These are phyloP conservation scores for Galeopsis tetrahit DNA, from an alignment of 257 asterid genomes.

Conservation along the genomic window DNA sequence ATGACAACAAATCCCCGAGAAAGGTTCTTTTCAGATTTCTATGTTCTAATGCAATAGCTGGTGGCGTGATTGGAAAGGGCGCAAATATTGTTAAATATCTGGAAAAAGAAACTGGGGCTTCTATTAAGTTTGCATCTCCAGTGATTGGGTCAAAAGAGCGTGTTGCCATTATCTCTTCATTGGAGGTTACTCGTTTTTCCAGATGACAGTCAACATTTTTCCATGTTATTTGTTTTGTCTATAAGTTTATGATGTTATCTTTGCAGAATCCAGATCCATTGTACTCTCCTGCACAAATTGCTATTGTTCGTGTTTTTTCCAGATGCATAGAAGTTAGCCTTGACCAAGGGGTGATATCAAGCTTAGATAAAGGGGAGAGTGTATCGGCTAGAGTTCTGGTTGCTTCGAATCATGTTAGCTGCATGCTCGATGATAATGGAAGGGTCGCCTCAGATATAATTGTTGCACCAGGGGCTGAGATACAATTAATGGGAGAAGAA, in stretches of 20 bases:
- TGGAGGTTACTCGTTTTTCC: constrained; percentile 46
- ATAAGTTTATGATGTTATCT: constrained; percentile 25
- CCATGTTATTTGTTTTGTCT: constrained; percentile 8
- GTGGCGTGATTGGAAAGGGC: constrained; percentile 62
- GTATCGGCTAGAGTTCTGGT: constrained; percentile 55
- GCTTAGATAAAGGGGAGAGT: constrained; percentile 34
- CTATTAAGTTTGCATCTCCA: constrained; percentile 52
- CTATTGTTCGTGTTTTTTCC: constrained; percentile 54
- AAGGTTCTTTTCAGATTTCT: constrained; percentile 56
- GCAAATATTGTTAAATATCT: constrained; percentile 48
- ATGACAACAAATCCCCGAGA: constrained; percentile 39
- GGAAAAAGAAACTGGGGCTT: constrained; percentile 67
- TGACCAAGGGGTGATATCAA: constrained; percentile 34
- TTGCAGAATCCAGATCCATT: constrained; percentile 50
- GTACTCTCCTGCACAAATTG: constrained; percentile 60
- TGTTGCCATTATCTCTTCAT: constrained; percentile 53
- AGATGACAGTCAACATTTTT: constrained; percentile 13
- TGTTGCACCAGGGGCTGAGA: constrained; percentile 45
- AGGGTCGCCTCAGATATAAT: constrained; percentile 51
- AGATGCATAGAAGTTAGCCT: constrained; percentile 49
- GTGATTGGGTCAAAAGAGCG: constrained; percentile 56
- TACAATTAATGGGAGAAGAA: constrained; percentile 44
- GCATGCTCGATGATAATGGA: constrained; percentile 47
- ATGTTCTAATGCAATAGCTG: constrained; percentile 53
- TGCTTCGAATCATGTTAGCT: constrained; percentile 43